These are phyloP conservation scores for Chondrus crispus DNA, from an alignment of 23 red algal genomes.

Conservation along the genomic window DNA sequence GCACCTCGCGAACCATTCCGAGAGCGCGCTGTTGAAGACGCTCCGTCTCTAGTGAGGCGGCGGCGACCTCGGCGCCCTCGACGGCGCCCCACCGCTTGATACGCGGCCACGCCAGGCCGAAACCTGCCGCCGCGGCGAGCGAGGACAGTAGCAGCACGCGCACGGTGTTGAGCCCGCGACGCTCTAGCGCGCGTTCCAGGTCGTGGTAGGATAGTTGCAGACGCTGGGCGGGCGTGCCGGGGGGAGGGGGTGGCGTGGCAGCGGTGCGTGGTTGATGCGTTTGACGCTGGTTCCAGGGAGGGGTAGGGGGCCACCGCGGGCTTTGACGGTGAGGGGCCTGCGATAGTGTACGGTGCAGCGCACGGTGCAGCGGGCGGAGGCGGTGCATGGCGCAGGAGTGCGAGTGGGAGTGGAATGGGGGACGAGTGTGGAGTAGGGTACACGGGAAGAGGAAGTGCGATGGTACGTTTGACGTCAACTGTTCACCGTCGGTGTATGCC, in stretches of 20 bases:
- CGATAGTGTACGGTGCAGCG: no score
- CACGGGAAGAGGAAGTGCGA: no score
- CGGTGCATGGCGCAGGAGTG: no score
- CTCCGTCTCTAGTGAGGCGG: constrained; percentile 41
- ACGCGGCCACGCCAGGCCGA: constrained; percentile 53
- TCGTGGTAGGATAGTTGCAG: constrained; percentile 65
- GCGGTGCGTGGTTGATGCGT: no score
- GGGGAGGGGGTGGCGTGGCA: not conserved
- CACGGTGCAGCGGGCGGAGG: no score
- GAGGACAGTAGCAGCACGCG: constrained; percentile 16
- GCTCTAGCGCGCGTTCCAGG: constrained; percentile 43
- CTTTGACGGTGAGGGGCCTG: no score
- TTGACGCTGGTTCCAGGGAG: no score
- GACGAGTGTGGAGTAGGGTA: no score
- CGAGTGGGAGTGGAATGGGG: no score
- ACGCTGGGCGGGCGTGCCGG: not conserved
- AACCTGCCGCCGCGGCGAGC: not conserved
- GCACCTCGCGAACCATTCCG: constrained; percentile 9
- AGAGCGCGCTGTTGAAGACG: constrained; percentile 40
- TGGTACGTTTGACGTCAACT: no score
- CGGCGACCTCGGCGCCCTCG: constrained; percentile 67
- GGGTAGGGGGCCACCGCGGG: no score
- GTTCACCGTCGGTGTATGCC: no score
- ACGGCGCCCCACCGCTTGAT: constrained; percentile 80
- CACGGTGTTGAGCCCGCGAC: constrained; percentile 22